A percentile compares a stretch with the other conserved stretches of the same genome.
Conservation (phyloP, 768 basidiomycete species). For the Lentinula boryana region DNA sequence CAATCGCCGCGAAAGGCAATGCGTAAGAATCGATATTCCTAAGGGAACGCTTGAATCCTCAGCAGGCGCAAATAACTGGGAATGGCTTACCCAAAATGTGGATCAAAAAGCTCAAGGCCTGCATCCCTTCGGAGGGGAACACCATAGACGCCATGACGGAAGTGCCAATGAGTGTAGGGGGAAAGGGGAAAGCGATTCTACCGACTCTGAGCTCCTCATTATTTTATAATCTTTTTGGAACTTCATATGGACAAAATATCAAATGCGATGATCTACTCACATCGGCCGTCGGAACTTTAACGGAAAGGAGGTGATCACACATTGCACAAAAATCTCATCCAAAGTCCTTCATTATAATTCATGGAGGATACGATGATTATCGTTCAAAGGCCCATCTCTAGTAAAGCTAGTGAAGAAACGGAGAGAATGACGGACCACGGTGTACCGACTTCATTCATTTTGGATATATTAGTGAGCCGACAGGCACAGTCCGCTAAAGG, state of each 20-base stretch:
- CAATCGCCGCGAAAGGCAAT: background rate
- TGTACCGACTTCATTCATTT: no score
- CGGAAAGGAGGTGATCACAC: background rate
- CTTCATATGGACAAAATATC: background rate
- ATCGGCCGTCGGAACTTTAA: background rate
- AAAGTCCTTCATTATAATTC: no score
- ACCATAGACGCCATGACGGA: background rate
- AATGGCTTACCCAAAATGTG: background rate
- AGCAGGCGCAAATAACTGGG: background rate
- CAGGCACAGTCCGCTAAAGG: no score
- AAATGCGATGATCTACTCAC: background rate
- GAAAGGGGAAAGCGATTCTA: background rate
- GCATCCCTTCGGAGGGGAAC: slow-evolving; percentile 2
- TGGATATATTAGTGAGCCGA: no score
- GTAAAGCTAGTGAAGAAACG: no score
- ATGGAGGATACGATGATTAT: no score
- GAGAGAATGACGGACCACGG: no score
- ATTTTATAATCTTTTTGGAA: background rate
- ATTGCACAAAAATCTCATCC: background rate
- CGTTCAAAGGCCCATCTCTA: no score
- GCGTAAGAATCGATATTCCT: slow-evolving; percentile 1
- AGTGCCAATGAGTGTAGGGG: background rate
- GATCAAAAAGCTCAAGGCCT: background rate
- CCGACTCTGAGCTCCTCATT: background rate
- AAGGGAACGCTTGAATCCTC: background rate